Percentiles rank a stretch among this genome's conserved stretches.
Evolutionary conservation across 2,329 filamentous ascomycete species (phyloP).

Genomic region (Emericellopsis cladophorae): DNA sequence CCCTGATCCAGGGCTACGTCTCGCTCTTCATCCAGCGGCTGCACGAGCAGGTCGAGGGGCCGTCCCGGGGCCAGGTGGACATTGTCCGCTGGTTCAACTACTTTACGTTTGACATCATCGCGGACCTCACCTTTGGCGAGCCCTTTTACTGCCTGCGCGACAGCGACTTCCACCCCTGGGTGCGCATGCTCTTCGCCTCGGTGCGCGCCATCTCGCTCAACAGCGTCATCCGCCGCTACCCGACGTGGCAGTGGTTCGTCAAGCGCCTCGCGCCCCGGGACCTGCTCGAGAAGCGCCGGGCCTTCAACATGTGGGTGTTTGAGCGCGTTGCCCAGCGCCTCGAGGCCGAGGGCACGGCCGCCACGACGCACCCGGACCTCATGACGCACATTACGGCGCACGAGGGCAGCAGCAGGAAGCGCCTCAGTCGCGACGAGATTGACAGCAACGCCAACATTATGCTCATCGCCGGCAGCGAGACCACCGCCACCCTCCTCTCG

Average conservation of each 20-base stretch:
- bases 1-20: conserved; percentile 6
- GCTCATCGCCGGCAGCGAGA: conserved; percentile 25
- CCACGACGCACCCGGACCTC: background rate
- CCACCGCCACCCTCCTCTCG: conserved; percentile 27
- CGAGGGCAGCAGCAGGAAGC: background rate
- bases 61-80: background rate
- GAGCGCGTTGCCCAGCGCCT: background rate
- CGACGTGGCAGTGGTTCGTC: background rate
- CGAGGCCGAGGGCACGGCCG: background rate
- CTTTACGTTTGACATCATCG: conserved; percentile 13
- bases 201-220: background rate
- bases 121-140: conserved; percentile 13
- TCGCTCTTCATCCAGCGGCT: conserved; percentile 8
- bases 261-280: background rate
- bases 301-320: background rate
- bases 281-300: background rate
- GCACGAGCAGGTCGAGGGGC: conserved; percentile 4
- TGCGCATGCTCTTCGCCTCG: conserved; percentile 5
- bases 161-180: conserved; percentile 7
- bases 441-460: background rate
- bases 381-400: background rate
- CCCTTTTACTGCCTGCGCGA: conserved; percentile 5
- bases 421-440: background rate
- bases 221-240: background rate
- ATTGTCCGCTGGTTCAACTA: conserved; percentile 2